A percentile compares a stretch with the other conserved stretches of the same genome.
Evolutionary conservation across 176 grass and related monocot species (phyloP).

Genomic region (Cenchrus americanus): DNA sequence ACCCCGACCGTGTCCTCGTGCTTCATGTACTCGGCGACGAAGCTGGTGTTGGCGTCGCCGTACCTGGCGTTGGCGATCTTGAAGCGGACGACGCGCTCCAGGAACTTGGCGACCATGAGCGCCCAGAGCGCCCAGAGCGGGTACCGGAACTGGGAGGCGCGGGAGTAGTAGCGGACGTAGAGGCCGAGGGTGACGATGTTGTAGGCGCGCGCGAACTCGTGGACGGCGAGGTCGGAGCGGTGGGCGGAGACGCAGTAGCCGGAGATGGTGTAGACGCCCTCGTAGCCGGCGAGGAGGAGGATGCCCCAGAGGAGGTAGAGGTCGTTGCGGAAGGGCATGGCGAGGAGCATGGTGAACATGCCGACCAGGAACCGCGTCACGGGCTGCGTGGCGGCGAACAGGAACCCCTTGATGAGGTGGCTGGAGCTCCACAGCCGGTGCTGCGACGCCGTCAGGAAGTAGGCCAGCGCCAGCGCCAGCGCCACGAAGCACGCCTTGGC

Average conservation of each 20-base stretch:
- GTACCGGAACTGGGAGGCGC: background rate
- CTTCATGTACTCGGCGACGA: constrained; percentile 56
- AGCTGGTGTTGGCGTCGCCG: constrained; percentile 29
- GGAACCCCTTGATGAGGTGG: constrained; percentile 40
- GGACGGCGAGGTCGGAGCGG: constrained; percentile 39
- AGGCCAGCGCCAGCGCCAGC: constrained; percentile 24
- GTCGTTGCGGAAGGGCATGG: constrained; percentile 46
- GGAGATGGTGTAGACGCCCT: constrained; percentile 36
- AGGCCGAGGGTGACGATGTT: constrained; percentile 11
- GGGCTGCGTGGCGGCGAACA: constrained; percentile 37
- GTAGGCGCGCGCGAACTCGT: constrained; percentile 32
- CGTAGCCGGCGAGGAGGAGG: constrained; percentile 36
- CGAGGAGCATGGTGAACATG: constrained; percentile 43
- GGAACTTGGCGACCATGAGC: constrained; percentile 46
- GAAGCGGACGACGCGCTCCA: constrained; percentile 40
- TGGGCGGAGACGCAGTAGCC: constrained; percentile 35
- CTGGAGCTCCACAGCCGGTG: constrained; percentile 44
- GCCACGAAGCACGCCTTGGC: constrained; percentile 31
- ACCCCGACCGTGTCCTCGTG: constrained; percentile 14
- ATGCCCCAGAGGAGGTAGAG: constrained; percentile 46
- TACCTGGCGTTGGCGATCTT: constrained; percentile 22
- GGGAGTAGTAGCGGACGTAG: constrained; percentile 32
- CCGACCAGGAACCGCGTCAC: constrained; percentile 21
- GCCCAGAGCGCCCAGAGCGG: constrained; percentile 46
- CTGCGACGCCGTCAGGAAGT: constrained; percentile 42